Conservation (phyloP, 2,329 filamentous ascomycete species). For the Botryotinia calthae region DNA sequence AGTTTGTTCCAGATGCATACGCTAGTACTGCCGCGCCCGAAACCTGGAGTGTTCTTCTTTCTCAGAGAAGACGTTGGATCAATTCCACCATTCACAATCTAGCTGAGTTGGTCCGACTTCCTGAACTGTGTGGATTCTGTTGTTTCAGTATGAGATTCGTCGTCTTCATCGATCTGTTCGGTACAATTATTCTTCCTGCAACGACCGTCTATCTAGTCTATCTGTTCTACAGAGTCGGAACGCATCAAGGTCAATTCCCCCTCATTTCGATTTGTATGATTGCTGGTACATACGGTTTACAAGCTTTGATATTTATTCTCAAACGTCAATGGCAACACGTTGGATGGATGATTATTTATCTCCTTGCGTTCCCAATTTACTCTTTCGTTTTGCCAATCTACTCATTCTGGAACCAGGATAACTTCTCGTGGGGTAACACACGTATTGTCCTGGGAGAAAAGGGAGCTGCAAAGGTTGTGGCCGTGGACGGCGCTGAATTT, state of each 20-base stretch:
- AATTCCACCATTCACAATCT: conserved; percentile 98
- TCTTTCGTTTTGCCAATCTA: conserved; percentile 89
- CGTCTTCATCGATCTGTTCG: conserved; percentile 89
- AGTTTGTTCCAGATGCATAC: conserved; percentile 91
- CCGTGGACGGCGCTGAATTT: conserved; percentile 82
- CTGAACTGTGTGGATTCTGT: conserved; percentile 97
- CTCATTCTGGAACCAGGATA: conserved; percentile 99
- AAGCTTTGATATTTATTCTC: conserved; percentile 92
- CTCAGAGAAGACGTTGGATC: conserved; percentile 98
- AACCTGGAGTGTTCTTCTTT: conserved; percentile 88
- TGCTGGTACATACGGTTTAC: conserved; percentile 89
- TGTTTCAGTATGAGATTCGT: conserved; percentile 98
- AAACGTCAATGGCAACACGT: conserved; percentile 98
- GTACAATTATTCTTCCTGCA: conserved; percentile 87
- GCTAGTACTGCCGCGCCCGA: conserved; percentile 93
- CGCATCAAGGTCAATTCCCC: conserved; percentile 71
- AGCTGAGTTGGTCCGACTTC: conserved; percentile 82
- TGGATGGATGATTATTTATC: conserved; percentile 99
- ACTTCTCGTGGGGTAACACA: conserved; percentile 98
- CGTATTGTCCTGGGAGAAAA: conserved; percentile 95
- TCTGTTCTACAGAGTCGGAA: conserved; percentile 76
- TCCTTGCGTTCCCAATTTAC: conserved; percentile 92
- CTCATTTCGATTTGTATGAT: conserved; percentile 85
- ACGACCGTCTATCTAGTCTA: conserved; percentile 85
- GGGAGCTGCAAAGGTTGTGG: conserved; percentile 85